Conservation (phyloP, 192 early-diverging fungal species). For the Gonapodya sp. region DNA sequence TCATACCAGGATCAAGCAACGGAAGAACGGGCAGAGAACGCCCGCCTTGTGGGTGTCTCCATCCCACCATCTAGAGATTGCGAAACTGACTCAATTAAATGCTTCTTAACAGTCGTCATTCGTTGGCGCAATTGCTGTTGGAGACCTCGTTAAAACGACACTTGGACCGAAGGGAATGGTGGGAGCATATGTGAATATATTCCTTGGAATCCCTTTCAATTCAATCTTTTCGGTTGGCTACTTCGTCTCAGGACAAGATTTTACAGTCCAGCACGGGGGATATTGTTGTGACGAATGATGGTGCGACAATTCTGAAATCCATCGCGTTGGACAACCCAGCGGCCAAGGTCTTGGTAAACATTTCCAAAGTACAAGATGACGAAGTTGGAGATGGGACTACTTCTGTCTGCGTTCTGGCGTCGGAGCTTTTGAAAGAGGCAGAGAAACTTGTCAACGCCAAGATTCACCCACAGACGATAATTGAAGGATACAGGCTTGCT, state of each 20-base stretch:
- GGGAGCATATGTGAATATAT: conserved; percentile 13
- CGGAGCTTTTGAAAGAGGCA: conserved; percentile 88
- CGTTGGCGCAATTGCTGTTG: conserved; percentile 97
- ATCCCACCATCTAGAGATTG: not conserved
- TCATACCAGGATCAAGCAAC: conserved; percentile 69
- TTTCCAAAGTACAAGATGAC: conserved; percentile 99
- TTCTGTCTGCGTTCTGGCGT: conserved; percentile 93
- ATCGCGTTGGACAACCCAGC: conserved; percentile 97
- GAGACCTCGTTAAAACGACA: conserved; percentile 95
- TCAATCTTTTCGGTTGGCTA: not conserved
- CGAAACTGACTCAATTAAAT: not conserved
- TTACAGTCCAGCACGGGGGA: conserved; percentile 83
- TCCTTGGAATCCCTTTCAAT: conserved; percentile 5
- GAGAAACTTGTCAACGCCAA: conserved; percentile 85
- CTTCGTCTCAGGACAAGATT: conserved; percentile 77
- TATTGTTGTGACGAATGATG: conserved; percentile 95
- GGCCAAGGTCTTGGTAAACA: conserved; percentile 94
- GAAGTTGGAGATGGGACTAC: conserved; percentile 99
- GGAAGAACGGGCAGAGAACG: conserved; percentile 96
- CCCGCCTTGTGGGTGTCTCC: conserved; percentile 70
- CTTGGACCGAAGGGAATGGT: conserved; percentile 98
- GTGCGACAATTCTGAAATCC: conserved; percentile 97
- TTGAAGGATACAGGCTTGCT: conserved; percentile 90
- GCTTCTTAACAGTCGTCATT: conserved; percentile 60
- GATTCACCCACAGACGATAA: conserved; percentile 96